A percentile compares a stretch with the other conserved stretches of the same genome.
Conservation (phyloP, 1,284 basidiomycete species). For the Uromyces viciae-fabae region DNA sequence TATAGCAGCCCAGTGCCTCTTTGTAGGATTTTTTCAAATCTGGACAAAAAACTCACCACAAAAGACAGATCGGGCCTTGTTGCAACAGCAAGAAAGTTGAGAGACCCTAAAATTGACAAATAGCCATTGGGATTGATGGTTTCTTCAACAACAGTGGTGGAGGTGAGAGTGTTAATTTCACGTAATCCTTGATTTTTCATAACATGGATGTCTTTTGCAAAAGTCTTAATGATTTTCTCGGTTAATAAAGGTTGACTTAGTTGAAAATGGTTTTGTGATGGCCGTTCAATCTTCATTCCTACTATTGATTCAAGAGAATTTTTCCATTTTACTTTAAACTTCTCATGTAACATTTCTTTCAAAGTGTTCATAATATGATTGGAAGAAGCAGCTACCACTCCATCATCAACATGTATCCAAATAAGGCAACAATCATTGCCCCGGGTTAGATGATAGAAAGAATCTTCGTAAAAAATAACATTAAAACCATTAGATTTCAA, state of each 20-base stretch:
- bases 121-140: background rate
- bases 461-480: slow-evolving; percentile 1
- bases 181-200: background rate
- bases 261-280: background rate
- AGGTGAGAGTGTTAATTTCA: background rate
- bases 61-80: slow-evolving; percentile 12
- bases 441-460: background rate
- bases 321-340: background rate
- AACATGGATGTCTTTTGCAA: too few relatives aligned
- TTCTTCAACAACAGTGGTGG: background rate
- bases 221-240: too few relatives aligned
- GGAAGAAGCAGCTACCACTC: background rate
- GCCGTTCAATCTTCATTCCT: background rate
- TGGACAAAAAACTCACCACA: slow-evolving; percentile 3
- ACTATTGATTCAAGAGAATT: background rate
- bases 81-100: slow-evolving; percentile 8
- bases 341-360: background rate
- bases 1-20: background rate
- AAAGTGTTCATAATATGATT: background rate
- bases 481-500: background rate
- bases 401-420: slow-evolving; percentile 23
- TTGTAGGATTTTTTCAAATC: background rate
- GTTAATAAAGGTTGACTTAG: background rate
- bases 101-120: slow-evolving; percentile 5
- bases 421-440: background rate